Evolutionary conservation across 164 flowering plant genomes (phyloP).

Genomic region (Sextonia rubra): DNA sequence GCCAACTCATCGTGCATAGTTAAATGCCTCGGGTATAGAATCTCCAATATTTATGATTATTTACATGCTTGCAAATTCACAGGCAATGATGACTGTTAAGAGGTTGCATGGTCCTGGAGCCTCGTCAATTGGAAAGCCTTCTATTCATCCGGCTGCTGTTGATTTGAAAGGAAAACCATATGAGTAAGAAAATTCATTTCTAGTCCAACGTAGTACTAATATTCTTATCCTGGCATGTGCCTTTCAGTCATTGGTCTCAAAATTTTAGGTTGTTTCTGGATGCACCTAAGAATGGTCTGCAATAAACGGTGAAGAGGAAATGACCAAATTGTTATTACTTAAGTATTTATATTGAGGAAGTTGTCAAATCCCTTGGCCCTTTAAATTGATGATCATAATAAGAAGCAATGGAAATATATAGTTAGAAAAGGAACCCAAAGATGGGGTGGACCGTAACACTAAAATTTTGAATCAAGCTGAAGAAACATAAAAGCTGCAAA

Average conservation of each 20-base stretch:
- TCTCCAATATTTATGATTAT: no score
- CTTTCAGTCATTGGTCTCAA: no score
- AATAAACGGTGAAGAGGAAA: not conserved
- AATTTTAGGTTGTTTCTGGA: no score
- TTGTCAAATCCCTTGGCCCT: no score
- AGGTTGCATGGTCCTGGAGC: conserved; percentile 14
- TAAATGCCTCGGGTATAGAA: no score
- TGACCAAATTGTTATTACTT: not conserved
- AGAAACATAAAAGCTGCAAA: no score
- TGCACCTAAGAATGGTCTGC: not conserved
- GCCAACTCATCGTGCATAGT: no score
- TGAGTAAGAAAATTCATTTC: conserved; percentile 9
- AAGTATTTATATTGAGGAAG: not conserved
- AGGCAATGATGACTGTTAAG: conserved; percentile 23
- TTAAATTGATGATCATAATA: no score
- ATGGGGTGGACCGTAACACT: no score
- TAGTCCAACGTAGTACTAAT: not conserved
- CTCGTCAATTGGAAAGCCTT: conserved; percentile 20
- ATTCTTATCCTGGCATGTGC: not conserved
- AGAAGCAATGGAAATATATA: no score
- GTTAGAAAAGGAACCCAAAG: no score
- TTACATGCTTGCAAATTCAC: not conserved
- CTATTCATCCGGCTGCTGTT: conserved; percentile 20
- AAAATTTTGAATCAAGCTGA: no score
- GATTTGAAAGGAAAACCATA: conserved; percentile 23